phyloP scores from a whole-genome alignment of 768 basidiomycete genomes.

The Rhodocollybia butyracea region DNA sequence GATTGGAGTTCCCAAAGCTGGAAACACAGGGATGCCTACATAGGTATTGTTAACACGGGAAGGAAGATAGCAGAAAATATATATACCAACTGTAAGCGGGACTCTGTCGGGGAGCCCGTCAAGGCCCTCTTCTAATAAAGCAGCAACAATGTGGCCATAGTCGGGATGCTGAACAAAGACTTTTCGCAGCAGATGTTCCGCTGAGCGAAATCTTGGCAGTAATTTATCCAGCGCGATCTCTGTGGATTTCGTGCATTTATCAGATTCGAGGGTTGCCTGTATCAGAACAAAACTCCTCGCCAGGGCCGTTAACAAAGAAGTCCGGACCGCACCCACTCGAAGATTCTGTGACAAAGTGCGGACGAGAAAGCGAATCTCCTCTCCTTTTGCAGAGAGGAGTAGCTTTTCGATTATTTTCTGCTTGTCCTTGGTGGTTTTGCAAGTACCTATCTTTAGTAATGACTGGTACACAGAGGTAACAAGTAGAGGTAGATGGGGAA shows the following conservation, averaged over 20 bases:
- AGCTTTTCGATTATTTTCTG: conserved; percentile 77
- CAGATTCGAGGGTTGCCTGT: too few species aligned
- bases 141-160: conserved; percentile 65
- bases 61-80: neutral
- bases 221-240: conserved; percentile 34
- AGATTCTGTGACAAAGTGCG: conserved; percentile 72
- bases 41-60: neutral
- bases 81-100: conserved; percentile 66
- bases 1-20: conserved; percentile 83
- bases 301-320: conserved; percentile 76
- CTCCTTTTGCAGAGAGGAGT: conserved; percentile 80
- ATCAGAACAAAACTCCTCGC: conserved; percentile 67
- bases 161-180: conserved; percentile 80
- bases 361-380: conserved; percentile 83
- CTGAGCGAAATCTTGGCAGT: conserved; percentile 41
- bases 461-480: conserved; percentile 65
- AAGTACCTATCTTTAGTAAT: conserved; percentile 60
- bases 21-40: conserved; percentile 76
- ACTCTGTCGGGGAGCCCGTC: conserved; percentile 57
- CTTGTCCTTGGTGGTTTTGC: conserved; percentile 73
- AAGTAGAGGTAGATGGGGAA: conserved; percentile 66
- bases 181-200: conserved; percentile 64
- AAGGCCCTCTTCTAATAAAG: conserved; percentile 58
- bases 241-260: conserved; percentile 19
- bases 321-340: conserved; percentile 85